Evolutionary conservation across 2,329 filamentous ascomycete genomes (phyloP).

Genomic region (Clarireedia paspali): DNA sequence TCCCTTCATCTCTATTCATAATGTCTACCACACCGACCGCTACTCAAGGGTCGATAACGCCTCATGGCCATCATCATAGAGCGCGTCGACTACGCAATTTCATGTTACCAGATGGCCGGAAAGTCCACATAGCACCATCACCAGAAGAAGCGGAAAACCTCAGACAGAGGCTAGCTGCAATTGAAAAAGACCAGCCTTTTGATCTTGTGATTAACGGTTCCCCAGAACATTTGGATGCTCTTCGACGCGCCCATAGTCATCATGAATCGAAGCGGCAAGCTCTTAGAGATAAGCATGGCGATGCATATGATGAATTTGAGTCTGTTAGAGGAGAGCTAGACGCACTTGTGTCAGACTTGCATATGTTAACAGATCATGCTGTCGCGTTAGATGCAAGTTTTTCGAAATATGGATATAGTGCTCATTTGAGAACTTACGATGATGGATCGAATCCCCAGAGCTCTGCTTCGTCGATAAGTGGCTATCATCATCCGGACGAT

Average conservation of each 20-base stretch:
- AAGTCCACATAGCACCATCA: slow-evolving; percentile 46
- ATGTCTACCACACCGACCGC: slow-evolving; percentile 19
- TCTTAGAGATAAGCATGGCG: slow-evolving; percentile 41
- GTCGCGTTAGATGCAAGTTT: slow-evolving; percentile 54
- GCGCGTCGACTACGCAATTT: slow-evolving; percentile 43
- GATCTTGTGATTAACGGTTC: slow-evolving; percentile 53
- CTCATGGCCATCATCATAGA: slow-evolving; percentile 18
- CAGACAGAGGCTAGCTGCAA: slow-evolving; percentile 35
- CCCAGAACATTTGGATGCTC: slow-evolving; percentile 37
- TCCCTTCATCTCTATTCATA: background rate
- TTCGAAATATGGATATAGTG: slow-evolving; percentile 54
- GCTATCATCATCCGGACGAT: slow-evolving; percentile 19
- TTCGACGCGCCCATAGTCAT: slow-evolving; percentile 44
- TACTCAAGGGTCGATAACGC: slow-evolving; percentile 4
- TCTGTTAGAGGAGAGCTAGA: slow-evolving; percentile 45
- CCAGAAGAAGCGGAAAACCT: slow-evolving; percentile 47
- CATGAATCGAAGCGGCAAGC: slow-evolving; percentile 41
- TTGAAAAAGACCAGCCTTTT: slow-evolving; percentile 32
- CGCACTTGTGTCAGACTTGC: slow-evolving; percentile 43
- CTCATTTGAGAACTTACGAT: slow-evolving; percentile 45
- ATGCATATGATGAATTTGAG: slow-evolving; percentile 49
- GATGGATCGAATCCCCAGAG: slow-evolving; percentile 21
- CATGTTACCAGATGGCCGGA: slow-evolving; percentile 45
- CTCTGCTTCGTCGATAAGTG: slow-evolving; percentile 16
- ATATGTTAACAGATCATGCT: slow-evolving; percentile 44